A percentile compares a stretch with the other conserved stretches of the same genome.
phyloP scores from a whole-genome alignment of 352 stramenopile genomes.

The Pythium sukuiense region DNA sequence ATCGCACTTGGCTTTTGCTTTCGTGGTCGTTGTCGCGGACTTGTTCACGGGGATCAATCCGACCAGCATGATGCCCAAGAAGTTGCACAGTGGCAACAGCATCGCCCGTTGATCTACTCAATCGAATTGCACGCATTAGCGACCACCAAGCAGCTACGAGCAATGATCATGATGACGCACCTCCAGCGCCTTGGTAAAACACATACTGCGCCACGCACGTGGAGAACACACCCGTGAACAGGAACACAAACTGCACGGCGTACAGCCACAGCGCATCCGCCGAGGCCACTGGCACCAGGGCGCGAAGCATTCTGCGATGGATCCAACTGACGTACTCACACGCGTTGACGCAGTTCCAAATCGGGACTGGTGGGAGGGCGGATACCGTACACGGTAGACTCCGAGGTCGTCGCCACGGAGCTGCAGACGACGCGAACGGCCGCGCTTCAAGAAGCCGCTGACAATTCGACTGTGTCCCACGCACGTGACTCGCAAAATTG shows the following conservation, averaged over 20 bases:
- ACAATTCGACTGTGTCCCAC: neutral
- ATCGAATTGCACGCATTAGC: neutral
- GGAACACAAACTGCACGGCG: slow-evolving; percentile 65
- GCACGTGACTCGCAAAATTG: neutral
- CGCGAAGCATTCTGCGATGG: neutral
- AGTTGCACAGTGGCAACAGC: slow-evolving; percentile 86
- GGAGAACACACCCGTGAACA: slow-evolving; percentile 82
- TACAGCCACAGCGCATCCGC: slow-evolving; percentile 19
- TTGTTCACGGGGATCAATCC: slow-evolving; percentile 50
- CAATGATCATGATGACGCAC: slow-evolving; percentile 6
- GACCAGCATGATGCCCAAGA: slow-evolving; percentile 86
- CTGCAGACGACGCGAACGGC: neutral
- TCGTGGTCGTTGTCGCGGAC: neutral
- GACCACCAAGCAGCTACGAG: neutral
- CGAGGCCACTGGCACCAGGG: neutral
- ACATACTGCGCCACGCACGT: slow-evolving; percentile 84
- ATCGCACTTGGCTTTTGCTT: neutral
- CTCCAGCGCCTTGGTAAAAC: slow-evolving; percentile 80
- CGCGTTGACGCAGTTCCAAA: neutral
- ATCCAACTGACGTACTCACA: neutral
- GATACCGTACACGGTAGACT: neutral
- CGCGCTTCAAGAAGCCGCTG: neutral
- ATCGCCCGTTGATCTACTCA: slow-evolving; percentile 68
- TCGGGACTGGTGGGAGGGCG: neutral
- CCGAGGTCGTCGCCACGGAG: neutral